Evolutionary conservation across 768 basidiomycete species (phyloP), one percentile per base, ranked within the genome.

Genomic region (Neoboletus subvelutipes): DNA sequence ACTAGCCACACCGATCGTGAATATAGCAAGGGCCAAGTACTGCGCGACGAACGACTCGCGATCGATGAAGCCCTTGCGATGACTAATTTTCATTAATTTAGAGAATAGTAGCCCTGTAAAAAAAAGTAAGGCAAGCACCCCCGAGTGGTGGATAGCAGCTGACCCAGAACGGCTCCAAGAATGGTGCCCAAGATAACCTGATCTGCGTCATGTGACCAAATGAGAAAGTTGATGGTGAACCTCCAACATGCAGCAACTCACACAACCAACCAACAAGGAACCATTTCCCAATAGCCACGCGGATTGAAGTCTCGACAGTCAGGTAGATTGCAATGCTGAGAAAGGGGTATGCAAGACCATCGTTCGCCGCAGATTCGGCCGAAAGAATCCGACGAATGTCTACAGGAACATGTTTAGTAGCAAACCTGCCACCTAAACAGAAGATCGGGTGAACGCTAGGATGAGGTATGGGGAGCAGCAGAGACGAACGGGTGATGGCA

Each of bases 301-400:
- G 73, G 15, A 74, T 78, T 4, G 85, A 81, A 0, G 79, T 66
- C 60, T 96, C 92, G 5, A 93, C 62, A 10, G 86, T 87, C 45
- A 98, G 78, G 70, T 96, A 98, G 11, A 98, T 78, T 3, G 95
- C 84, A 51, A 98, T 79, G 28, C 84, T 82, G 54, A 98, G 77
- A 70, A 98, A 98, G 0, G 94, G 94, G 70, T 95, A 97, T 2
- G 95, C 94, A 13, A 98, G 80, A 2, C 97, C 97, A 63, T 98
- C 97, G 71, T 99, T 99, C 8, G 92, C 87, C 0, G 95, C 97
- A 5, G 90, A 91, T 73, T 98, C 96, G 0, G 92, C 92, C 0
- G 90, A 83, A 8, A 97, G 77, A 41, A 97, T 79, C 24, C 85
- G 87, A 33, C 95, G 84, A 22, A 98, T 78, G 51, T 92, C 87